Evolutionary conservation across 495 filamentous ascomycete species (phyloP).

Genomic region (Aspergillus affinis): DNA sequence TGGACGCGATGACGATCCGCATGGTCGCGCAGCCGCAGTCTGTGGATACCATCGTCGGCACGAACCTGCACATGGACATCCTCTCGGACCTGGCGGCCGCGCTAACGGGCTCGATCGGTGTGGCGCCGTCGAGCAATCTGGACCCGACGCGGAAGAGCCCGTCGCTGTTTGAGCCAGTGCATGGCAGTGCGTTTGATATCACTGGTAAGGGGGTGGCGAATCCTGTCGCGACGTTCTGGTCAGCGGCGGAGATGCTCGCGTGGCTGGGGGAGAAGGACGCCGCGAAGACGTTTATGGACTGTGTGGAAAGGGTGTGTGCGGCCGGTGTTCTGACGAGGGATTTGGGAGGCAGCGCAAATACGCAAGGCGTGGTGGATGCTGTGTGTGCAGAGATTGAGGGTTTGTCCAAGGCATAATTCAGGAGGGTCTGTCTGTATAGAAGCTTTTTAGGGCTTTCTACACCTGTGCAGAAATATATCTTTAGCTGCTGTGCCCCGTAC

Average conservation of each 20-base stretch:
- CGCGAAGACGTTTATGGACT: slow-evolving; percentile 54
- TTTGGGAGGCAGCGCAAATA: slow-evolving; percentile 54
- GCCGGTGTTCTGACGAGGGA: slow-evolving; percentile 57
- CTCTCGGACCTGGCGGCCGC: slow-evolving; percentile 58
- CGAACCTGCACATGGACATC: slow-evolving; percentile 58
- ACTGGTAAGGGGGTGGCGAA: slow-evolving; percentile 71
- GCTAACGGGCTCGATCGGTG: slow-evolving; percentile 54
- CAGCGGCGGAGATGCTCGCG: slow-evolving; percentile 64
- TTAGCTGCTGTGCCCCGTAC: too few species aligned
- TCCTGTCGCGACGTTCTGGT: slow-evolving; percentile 70
- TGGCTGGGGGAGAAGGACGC: slow-evolving; percentile 63
- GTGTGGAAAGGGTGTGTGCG: slow-evolving; percentile 61
- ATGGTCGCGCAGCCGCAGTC: slow-evolving; percentile 54
- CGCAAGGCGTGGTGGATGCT: slow-evolving; percentile 59
- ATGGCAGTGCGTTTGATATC: slow-evolving; percentile 68
- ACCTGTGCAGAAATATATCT: too few species aligned
- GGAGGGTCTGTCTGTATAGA: background rate
- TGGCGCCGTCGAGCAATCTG: slow-evolving; percentile 60
- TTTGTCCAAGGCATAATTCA: slow-evolving; percentile 7
- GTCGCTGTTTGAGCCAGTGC: slow-evolving; percentile 67
- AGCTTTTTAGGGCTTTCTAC: background rate
- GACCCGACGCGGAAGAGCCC: slow-evolving; percentile 61
- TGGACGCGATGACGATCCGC: slow-evolving; percentile 57
- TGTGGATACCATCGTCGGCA: slow-evolving; percentile 58
- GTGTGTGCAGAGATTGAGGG: slow-evolving; percentile 57